Evolutionary conservation across 2,329 filamentous ascomycete species (phyloP), one percentile per base, ranked within the genome.

Genomic region (Aspergillus alliaceus): DNA sequence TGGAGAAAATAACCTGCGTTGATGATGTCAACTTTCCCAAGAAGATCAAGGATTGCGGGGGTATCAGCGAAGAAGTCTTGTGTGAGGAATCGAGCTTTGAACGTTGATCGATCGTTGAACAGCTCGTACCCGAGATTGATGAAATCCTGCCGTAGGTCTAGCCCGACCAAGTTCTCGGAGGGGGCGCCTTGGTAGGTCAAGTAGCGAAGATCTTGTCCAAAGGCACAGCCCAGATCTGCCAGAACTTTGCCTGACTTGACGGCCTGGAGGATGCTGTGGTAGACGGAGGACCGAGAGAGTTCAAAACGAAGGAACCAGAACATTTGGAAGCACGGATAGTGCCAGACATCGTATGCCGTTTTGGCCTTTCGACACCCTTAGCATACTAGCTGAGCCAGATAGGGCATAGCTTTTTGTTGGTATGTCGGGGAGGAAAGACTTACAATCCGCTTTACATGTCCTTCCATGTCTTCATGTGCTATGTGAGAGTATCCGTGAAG

Each of bases 1-100:
- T 60, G 58, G 32, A 60, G 49, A 24, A 58, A 60, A 20, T 44
- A 58, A 3, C 52, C 52, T 6, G 56, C 47, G n/a, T 60, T 58
- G 31, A 60, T 39, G 3, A 60, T 39, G 7, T 39, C 42, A 5
- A 56, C 7, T 1, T 42, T 31, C 2, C 32, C 44, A 0, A 4
- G 8, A 1, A 57, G 15, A 0, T 35, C 18, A 2, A 11, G 1
- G 0, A 55, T 12, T 1, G 12, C 29, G 6, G 31, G 32, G 2
- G 15, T 25, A 20, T 46, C 18, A 8, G 53, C 35, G 25, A 60
- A 53, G 18, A 59, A 59, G n/a, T 60, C 56, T 3, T 52, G 37
- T 12, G 27, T 32, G 15, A 60, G 18, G 18, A 59, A 56, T 1
- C 9, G 4, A n/a, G 44, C 24, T 3, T 20, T 35, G 1, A 54